Evolutionary conservation across 495 filamentous ascomycete species (phyloP).

Genomic region (Aspergillus asperescens): DNA sequence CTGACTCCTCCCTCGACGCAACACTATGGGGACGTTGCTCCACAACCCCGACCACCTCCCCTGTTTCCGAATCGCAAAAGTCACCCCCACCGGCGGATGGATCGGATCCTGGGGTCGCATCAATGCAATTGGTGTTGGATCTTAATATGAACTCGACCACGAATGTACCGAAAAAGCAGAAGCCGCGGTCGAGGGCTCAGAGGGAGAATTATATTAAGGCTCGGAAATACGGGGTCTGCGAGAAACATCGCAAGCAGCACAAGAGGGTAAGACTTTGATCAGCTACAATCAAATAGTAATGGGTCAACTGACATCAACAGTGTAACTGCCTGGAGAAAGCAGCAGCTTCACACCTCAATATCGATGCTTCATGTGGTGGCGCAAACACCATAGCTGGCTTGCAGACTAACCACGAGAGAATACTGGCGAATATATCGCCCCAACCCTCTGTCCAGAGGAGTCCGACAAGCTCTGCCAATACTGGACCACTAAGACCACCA

Average conservation of each 20-base stretch:
- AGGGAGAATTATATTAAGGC: constrained; percentile 47
- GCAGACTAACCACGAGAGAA: not conserved
- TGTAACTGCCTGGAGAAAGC: constrained; percentile 45
- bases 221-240: constrained; percentile 42
- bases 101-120: constrained; percentile 18
- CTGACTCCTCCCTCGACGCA: constrained; percentile 29
- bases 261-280: constrained; percentile 34
- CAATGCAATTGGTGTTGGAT: constrained; percentile 42
- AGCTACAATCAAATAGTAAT: not conserved
- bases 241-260: constrained; percentile 47
- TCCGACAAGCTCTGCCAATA: not conserved
- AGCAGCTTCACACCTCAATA: constrained; percentile 23
- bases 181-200: constrained; percentile 41
- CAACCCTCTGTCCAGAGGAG: not conserved
- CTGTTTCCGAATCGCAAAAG: constrained; percentile 18
- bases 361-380: constrained; percentile 16
- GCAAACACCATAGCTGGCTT: not conserved
- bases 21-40: constrained; percentile 20
- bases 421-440: not conserved
- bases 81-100: constrained; percentile 17
- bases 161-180: constrained; percentile 44
- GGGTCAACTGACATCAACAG: constrained; percentile 24
- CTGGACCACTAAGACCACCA: not conserved
- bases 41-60: constrained; percentile 17
- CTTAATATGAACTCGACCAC: constrained; percentile 44